Percentiles rank a stretch among this genome's conserved stretches.
Conservation (phyloP, 352 stramenopile genomes). For the Globisporangium okanoganense region DNA sequence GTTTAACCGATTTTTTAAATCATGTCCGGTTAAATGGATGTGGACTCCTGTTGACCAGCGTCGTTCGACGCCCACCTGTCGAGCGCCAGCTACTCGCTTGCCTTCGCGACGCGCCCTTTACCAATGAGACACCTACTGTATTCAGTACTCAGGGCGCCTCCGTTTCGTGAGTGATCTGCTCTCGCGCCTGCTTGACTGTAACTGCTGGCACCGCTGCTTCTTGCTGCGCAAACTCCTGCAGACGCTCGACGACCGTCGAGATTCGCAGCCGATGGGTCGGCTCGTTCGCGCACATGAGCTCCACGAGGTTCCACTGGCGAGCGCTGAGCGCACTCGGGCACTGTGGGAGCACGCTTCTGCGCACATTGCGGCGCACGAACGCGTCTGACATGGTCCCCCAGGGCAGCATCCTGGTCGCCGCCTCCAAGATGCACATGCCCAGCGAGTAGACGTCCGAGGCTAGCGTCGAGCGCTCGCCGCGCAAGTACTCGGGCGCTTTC, state of each 20-base stretch:
- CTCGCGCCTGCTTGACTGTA: not conserved
- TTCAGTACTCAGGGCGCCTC: not conserved
- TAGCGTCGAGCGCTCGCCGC: slow-evolving; percentile 6
- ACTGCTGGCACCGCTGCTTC: not conserved
- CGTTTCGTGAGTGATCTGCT: not conserved
- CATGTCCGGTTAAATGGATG: too few relatives aligned
- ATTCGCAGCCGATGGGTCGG: slow-evolving; percentile 1
- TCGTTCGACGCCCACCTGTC: too few relatives aligned
- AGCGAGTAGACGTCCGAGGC: slow-evolving; percentile 17
- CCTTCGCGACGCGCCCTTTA: too few relatives aligned
- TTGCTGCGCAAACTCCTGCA: not conserved
- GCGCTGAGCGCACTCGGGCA: not conserved
- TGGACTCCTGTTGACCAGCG: too few relatives aligned
- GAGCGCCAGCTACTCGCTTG: too few relatives aligned
- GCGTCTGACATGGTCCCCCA: slow-evolving; percentile 4
- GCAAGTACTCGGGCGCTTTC: slow-evolving; percentile 5
- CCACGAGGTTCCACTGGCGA: slow-evolving; percentile 5
- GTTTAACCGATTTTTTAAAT: too few relatives aligned
- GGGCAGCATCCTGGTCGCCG: slow-evolving; percentile 1
- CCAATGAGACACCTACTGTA: too few relatives aligned
- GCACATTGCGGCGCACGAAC: slow-evolving; percentile 1
- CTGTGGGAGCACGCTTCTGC: not conserved
- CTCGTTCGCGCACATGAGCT: slow-evolving; percentile 11
- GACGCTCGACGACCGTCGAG: slow-evolving; percentile 5
- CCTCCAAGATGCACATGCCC: slow-evolving; percentile 13